Percentiles rank a stretch among this genome's conserved stretches.
phyloP scores from a whole-genome alignment of 2,329 filamentous ascomycete species.

The Calonectria henricotiae region DNA sequence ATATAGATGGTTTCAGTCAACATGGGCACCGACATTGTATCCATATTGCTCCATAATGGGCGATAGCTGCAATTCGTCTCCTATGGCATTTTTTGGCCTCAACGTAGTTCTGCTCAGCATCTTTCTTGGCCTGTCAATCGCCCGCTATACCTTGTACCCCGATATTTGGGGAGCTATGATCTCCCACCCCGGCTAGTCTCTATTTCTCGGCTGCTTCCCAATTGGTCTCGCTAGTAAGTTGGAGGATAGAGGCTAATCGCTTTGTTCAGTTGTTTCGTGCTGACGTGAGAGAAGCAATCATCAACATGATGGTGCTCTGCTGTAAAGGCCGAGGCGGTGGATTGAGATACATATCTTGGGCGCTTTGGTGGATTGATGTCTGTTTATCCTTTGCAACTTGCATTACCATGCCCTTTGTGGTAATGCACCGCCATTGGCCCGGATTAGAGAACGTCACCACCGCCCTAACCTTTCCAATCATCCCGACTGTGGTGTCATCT shows the following conservation, averaged over 20 bases:
- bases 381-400: slow-evolving; percentile 69
- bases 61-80: slow-evolving; percentile 73
- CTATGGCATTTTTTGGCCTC: slow-evolving; percentile 72
- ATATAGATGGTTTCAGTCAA: slow-evolving; percentile 72
- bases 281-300: slow-evolving; percentile 63
- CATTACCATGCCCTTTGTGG: slow-evolving; percentile 71
- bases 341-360: slow-evolving; percentile 71
- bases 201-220: slow-evolving; percentile 79
- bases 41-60: slow-evolving; percentile 73
- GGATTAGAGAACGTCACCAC: slow-evolving; percentile 75
- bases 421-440: slow-evolving; percentile 65
- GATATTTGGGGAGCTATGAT: slow-evolving; percentile 79
- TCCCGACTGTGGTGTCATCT: slow-evolving; percentile 77
- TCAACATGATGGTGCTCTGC: slow-evolving; percentile 76
- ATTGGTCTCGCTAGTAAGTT: slow-evolving; percentile 76
- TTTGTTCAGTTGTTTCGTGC: background rate
- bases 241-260: too few relatives aligned
- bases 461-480: slow-evolving; percentile 77
- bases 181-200: slow-evolving; percentile 75
- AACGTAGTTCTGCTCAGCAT: slow-evolving; percentile 73
- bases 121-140: slow-evolving; percentile 69
- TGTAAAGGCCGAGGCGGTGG: slow-evolving; percentile 76
- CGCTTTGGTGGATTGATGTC: slow-evolving; percentile 73
- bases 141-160: slow-evolving; percentile 78
- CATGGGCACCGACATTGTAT: slow-evolving; percentile 80